Conservation (phyloP, 305 asterid genomes). For the Solanum chacoense region DNA sequence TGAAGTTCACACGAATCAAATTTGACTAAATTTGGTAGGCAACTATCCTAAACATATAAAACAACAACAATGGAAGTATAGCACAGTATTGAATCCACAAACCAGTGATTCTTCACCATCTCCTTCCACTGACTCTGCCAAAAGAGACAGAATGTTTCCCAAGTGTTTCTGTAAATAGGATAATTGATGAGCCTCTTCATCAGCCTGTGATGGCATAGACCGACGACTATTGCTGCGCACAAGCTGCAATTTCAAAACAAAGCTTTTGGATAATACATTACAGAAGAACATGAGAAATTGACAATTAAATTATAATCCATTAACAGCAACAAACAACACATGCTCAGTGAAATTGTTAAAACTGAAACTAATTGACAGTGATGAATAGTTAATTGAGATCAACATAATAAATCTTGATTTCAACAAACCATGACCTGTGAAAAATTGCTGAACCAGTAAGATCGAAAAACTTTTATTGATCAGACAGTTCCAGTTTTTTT, state of each 20-base stretch:
- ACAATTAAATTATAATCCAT: background rate
- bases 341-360: background rate
- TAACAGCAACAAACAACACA: background rate
- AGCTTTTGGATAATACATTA: background rate
- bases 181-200: constrained; percentile 96
- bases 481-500: background rate
- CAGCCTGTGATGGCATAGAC: constrained; percentile 92
- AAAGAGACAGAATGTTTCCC: constrained; percentile 75
- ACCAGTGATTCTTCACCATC: constrained; percentile 78
- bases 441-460: background rate
- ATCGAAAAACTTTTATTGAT: background rate
- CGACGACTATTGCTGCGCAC: constrained; percentile 92
- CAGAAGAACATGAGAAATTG: background rate
- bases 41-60: background rate
- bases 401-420: background rate
- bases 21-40: background rate
- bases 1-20: background rate
- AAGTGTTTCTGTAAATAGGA: constrained; percentile 92
- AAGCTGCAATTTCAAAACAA: constrained; percentile 40
- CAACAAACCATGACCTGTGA: background rate
- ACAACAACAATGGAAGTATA: background rate
- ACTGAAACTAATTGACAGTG: background rate
- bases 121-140: constrained; percentile 71
- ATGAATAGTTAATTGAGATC: background rate
- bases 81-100: constrained; percentile 10